Evolutionary conservation across 192 early-diverging fungal genomes (phyloP).

Genomic region (Ambispora gerdemannii): DNA sequence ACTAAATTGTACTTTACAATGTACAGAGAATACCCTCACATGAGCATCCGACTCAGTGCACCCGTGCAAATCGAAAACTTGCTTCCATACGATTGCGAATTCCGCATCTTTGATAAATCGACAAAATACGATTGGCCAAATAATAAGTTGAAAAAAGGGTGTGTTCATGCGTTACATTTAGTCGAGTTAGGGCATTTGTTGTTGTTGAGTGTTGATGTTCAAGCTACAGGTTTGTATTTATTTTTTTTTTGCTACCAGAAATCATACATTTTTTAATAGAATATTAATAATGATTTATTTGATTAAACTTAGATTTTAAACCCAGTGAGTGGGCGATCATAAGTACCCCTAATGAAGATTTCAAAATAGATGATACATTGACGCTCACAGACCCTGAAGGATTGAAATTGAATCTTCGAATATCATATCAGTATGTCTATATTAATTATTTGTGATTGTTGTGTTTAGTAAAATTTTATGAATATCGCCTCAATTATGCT

Average conservation of each 20-base stretch:
- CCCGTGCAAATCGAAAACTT: conserved; percentile 92
- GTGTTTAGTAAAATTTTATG: not conserved
- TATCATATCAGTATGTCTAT: conserved; percentile 49
- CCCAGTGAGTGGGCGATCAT: conserved; percentile 84
- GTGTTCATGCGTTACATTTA: conserved; percentile 71
- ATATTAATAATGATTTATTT: too few species aligned
- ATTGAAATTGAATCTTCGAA: conserved; percentile 59
- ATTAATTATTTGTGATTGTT: not conserved
- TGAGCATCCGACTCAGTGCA: conserved; percentile 69
- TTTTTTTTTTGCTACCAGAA: too few species aligned
- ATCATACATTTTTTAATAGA: too few species aligned
- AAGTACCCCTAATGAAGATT: conserved; percentile 75
- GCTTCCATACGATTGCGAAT: conserved; percentile 82
- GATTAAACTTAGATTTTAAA: conserved; percentile 47
- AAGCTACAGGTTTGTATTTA: conserved; percentile 55
- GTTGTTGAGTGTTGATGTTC: conserved; percentile 69
- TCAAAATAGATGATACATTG: conserved; percentile 70
- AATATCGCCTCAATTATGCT: not conserved
- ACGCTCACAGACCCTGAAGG: conserved; percentile 64
- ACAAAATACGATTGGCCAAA: conserved; percentile 56
- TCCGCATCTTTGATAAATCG: conserved; percentile 74
- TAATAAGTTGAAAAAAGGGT: conserved; percentile 66
- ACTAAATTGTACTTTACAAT: too few species aligned
- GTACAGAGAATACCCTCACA: conserved; percentile 69
- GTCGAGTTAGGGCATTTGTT: conserved; percentile 81